Base-by-base conservation (phyloP, 371 early-diverging fungal species). In the Mortierella polycephala region DNA sequence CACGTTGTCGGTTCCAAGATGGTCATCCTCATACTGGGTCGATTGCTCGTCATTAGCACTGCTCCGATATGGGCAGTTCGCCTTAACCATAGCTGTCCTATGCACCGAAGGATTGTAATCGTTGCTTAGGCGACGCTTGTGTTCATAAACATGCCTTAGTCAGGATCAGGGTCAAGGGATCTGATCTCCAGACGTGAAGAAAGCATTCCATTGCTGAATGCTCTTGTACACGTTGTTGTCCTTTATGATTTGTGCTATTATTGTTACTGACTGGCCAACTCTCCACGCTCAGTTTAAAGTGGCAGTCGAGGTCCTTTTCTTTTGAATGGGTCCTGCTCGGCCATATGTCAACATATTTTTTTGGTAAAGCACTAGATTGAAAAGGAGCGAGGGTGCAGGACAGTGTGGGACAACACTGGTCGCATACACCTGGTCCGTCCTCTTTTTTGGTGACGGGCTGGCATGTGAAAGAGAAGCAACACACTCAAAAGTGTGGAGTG, bases 401-500 rank as follows among this genome's bases (percentile, higher is more conserved):
- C 13, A 39, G 40, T n/a, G n/a, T 44, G 20, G 57, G 42, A 57
- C 57, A 42, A 18, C 51, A 18, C 20, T 30, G 30, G 30, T 30
- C 13, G 39, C 7, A 51, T 41, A 50, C 50, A 57, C 57, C 30
- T 64, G 64, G 64, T 30, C 64, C 64, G 64, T 64, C 64, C 64
- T 49, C 46, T 47, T 16, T 41, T 21, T n/a, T n/a, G n/a, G 54
- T 23, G 53, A 47, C 21, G 39, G 52, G 54, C 47, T 57, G 40
- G 62, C 69, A 74, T 69, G 62, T 67, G 68, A 67, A 66, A 67
- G 56, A 58, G 62, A 62, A 59, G 44, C 7, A 20, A 52, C 45
- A 39, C 41, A 61, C 44, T 40, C 47, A 62, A 63, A 74, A 65
- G 50, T 74, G 75, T 74, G 75, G 75, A 74, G 75, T 21, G 64